Base-by-base conservation (phyloP, 1,284 basidiomycete species). In the Veloboletus limbatus region DNA sequence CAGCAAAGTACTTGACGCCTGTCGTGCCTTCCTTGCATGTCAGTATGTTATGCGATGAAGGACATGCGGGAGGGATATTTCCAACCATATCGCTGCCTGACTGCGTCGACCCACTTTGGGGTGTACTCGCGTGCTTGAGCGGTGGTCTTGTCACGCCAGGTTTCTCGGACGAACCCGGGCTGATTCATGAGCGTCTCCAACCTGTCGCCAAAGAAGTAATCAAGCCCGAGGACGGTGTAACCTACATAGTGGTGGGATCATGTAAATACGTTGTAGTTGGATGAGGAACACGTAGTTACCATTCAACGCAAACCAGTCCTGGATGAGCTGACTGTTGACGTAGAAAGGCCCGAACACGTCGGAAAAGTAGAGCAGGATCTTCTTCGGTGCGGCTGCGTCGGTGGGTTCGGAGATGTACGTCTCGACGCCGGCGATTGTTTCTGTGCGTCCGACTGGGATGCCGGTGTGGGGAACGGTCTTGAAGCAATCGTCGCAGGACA, bases 191-290 rank as follows among this genome's bases (percentile, higher is more conserved):
- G 62, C 13, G 69, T 62, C n/a, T 70, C 58, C 2, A 79, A 48
- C 8, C 71, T 64, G 48, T 81, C 77, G 6, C 79, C 79, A 49
- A 79, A 70, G 58, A 81, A 78, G 56, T 79, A 81, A 50, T 81
- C 79, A 28, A 74, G 59, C 2, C 77, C 78, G 8, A 79, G 60
- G 2, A 81, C 77, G 36, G 67, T 63, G 57, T 72, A 80, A 1
- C 79, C 79, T 81, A 18, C 9, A 16, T 8, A 37, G 20, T 6
- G 8, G 24, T 25, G 10, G 17, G n/a, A 9, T 8, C 18, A n/a
- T 16, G 38, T 51, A 3, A 37, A 7, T 10, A 25, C 14, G 6
- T 11, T 18, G 18, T 21, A 0, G 4, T 11, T 2, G 20, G 3
- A n/a, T 8, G n/a, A 22, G 9, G 10, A 18, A 57, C 6, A 1